phyloP scores from a whole-genome alignment of 805 yeast species.

The Saccharomycopsis sp. region DNA sequence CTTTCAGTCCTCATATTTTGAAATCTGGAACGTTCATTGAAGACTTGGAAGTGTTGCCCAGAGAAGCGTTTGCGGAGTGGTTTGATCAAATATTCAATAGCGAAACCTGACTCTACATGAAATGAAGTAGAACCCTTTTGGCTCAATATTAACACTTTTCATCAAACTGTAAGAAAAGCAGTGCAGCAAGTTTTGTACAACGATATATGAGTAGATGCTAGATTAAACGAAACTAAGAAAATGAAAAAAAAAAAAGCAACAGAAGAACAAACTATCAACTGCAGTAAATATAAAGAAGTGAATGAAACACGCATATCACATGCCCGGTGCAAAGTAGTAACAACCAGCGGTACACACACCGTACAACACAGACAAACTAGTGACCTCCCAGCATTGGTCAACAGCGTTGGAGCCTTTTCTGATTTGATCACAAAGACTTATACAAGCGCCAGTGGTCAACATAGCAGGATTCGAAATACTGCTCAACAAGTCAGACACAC shows the following conservation, averaged over 20 bases:
- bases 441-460: slow-evolving; percentile 7
- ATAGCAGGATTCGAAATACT: background rate
- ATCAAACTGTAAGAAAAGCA: too few species aligned
- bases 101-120: too few species aligned
- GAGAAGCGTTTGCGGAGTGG: slow-evolving; percentile 41
- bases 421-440: slow-evolving; percentile 7
- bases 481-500: background rate
- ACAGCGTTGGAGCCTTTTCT: slow-evolving; percentile 8
- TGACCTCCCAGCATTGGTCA: slow-evolving; percentile 13
- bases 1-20: background rate
- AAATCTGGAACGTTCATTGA: too few species aligned
- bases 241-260: too few species aligned
- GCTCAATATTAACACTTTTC: too few species aligned
- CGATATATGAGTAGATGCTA: too few species aligned
- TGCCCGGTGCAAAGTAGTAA: slow-evolving; percentile 3
- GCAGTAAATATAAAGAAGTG: too few species aligned
- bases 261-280: too few species aligned
- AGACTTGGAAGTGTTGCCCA: slow-evolving; percentile 29
- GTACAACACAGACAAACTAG: slow-evolving; percentile 13
- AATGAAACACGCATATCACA: too few species aligned
- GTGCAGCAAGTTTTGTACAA: too few species aligned
- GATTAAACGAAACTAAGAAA: too few species aligned
- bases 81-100: slow-evolving; percentile 27
- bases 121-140: too few species aligned
- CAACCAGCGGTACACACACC: slow-evolving; percentile 18